Conservation (phyloP, 805 yeast species). For the Wickerhamomyces alni region DNA sequence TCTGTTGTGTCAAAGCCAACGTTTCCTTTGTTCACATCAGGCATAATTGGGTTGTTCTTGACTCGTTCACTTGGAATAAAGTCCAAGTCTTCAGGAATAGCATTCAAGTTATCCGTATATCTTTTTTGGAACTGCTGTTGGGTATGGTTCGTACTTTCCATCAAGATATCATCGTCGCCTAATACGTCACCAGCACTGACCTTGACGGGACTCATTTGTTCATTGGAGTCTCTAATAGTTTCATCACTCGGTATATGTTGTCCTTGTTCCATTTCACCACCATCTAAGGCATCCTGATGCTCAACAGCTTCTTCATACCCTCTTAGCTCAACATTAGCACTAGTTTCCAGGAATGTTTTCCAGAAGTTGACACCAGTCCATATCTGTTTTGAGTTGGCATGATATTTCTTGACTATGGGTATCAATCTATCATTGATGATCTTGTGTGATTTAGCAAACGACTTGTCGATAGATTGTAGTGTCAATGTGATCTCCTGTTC, state of each 20-base stretch:
- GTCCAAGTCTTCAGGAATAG: background rate
- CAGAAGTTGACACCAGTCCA: conserved; percentile 69
- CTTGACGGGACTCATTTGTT: conserved; percentile 23
- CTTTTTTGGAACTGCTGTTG: conserved; percentile 13
- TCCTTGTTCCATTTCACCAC: conserved; percentile 1
- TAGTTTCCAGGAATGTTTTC: conserved; percentile 71
- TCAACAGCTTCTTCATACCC: conserved; percentile 40
- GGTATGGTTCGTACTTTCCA: conserved; percentile 20
- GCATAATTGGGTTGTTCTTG: conserved; percentile 23
- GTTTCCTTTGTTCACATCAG: conserved; percentile 10
- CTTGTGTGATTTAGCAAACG: conserved; percentile 61
- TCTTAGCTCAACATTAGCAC: conserved; percentile 59
- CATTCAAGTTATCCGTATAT: conserved; percentile 7
- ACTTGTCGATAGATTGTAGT: conserved; percentile 73
- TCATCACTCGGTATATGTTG: conserved; percentile 2
- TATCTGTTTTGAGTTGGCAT: conserved; percentile 49
- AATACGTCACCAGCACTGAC: conserved; percentile 8
- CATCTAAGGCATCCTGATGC: conserved; percentile 3
- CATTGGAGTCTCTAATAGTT: conserved; percentile 16
- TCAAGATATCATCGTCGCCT: conserved; percentile 9
- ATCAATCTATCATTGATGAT: conserved; percentile 61
- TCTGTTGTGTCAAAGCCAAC: conserved; percentile 23
- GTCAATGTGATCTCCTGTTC: conserved; percentile 77
- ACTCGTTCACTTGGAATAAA: conserved; percentile 1
- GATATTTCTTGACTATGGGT: conserved; percentile 61